Evolutionary conservation across 2,329 filamentous ascomycete species (phyloP), one percentile per base, ranked within the genome.

Genomic region (Trichoderma atroviride): DNA sequence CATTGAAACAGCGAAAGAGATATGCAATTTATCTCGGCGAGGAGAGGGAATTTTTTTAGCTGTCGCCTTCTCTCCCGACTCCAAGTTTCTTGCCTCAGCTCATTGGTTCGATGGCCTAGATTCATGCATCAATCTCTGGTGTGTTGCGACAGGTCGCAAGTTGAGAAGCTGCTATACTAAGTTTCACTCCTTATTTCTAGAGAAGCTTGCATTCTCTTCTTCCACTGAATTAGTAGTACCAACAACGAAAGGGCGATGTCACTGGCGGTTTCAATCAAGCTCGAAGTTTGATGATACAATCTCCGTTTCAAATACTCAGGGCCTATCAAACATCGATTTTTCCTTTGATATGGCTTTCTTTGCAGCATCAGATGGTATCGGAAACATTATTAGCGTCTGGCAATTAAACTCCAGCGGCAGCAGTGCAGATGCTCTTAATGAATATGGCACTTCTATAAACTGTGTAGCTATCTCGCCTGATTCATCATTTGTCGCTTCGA

Each of bases 41-140:
- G 37, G 37, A 16, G 0, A 7, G 1, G 6, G 2, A 7, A 7
- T 0, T 0, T 7, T n/a, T 19, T 2, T 4, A 19, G 16, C 16
- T 1, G 16, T 43, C 16, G 6, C 16, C 6, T 43, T 43, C 40
- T 43, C 40, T 43, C 40, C 16, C 5, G 3, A 19, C 6, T 43
- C 40, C 7, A 9, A 43, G 16, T 16, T 43, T n/a, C 40, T 43
- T 43, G 40, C 16, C 40, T 43, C 37, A 19, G 37, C 16, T 40
- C 5, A 40, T 19, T 6, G 14, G 14, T 3, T 13, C 13, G 1
- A 14, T 4, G 9, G 31, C 31, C 7, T 1, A 35, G 4, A 33
- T 3, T 35, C 33, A 35, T 13, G 33, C 5, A 43, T 43, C 2
- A 43, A n/a, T 43, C 6, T 43, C 16, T 43, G 40, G 40, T 43